phyloP scores from a whole-genome alignment of 176 grass and related monocot species.

The Aechmea fasciata region DNA sequence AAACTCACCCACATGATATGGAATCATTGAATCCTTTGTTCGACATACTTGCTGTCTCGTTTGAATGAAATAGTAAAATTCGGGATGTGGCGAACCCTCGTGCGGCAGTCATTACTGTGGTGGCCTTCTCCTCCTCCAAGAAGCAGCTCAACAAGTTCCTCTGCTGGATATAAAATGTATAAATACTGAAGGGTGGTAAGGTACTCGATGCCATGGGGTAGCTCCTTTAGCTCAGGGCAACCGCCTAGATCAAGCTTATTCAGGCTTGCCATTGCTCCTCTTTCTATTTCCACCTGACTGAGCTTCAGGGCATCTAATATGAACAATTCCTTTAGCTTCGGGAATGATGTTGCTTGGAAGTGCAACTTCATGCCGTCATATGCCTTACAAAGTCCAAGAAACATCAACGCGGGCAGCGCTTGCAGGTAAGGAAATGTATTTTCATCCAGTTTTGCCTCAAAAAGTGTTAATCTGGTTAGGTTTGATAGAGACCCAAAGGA shows the following conservation, averaged over 20 bases:
- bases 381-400: too few species aligned
- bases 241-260: neutral
- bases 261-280: slow-evolving; percentile 25
- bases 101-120: neutral
- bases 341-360: too few species aligned
- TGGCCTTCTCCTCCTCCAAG: neutral
- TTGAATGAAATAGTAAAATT: neutral
- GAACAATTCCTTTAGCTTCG: neutral
- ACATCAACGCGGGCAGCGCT: too few species aligned
- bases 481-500: too few species aligned
- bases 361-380: too few species aligned
- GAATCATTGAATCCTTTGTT: neutral
- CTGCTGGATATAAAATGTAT: neutral
- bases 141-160: slow-evolving; percentile 8
- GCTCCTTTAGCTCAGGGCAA: slow-evolving; percentile 3
- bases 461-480: too few species aligned
- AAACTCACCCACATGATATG: too few species aligned
- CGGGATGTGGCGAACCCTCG: neutral
- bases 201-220: slow-evolving; percentile 21
- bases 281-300: slow-evolving; percentile 17
- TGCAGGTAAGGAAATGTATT: too few species aligned
- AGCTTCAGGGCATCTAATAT: neutral
- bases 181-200: slow-evolving; percentile 12
- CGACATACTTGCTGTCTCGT: neutral
- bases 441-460: too few species aligned